Evolutionary conservation across 306 rosid genomes (phyloP), one percentile per base, ranked within the genome.

Genomic region (Sphenostylis stenocarpa): DNA sequence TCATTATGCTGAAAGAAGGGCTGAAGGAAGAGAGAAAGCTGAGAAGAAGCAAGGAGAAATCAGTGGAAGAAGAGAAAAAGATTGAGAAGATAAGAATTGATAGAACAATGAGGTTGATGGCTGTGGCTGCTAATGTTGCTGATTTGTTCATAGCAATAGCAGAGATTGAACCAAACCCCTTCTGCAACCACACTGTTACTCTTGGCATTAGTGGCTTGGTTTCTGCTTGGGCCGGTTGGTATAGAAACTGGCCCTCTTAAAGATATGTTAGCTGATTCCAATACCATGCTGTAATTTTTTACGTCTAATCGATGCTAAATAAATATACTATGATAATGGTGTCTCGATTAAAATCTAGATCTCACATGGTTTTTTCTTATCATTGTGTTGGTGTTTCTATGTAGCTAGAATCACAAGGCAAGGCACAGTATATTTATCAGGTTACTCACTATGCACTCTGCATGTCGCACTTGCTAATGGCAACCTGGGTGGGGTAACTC

Each of bases 201-300:
- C 97, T 95, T 81, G 98, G 97, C 7, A 92, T 95, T 19, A 88
- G 97, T 82, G 98, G 98, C 2, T 82, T 95, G 90, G 97, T 95
- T 81, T 95, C 97, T 87, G 98, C 98, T 53, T 95, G 98, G 98
- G 88, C 97, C 80, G 98, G 98, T 76, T 95, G 98, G 98, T 95
- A 92, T 8, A 87, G 97, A 85, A 95, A 95, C 31, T 95, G 97
- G 98, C 98, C 98, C 5, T 82, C 93, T 0, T 92, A 85, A 48
- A 13, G 11, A 53, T 8, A 26, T 41, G 1, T 41, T 3, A 53
- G 29, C 21, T 77, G 1, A 1, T 9, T 34, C 3, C 3, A 3
- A 21, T 4, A 26, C 0, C 33, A 41, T 13, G 13, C 9, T 73
- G 66, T 62, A 69, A 77, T 73, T 82, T 81, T 84, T 41, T 20